phyloP scores from a whole-genome alignment of 495 filamentous ascomycete genomes.

The Aspergillus homomorphus region DNA sequence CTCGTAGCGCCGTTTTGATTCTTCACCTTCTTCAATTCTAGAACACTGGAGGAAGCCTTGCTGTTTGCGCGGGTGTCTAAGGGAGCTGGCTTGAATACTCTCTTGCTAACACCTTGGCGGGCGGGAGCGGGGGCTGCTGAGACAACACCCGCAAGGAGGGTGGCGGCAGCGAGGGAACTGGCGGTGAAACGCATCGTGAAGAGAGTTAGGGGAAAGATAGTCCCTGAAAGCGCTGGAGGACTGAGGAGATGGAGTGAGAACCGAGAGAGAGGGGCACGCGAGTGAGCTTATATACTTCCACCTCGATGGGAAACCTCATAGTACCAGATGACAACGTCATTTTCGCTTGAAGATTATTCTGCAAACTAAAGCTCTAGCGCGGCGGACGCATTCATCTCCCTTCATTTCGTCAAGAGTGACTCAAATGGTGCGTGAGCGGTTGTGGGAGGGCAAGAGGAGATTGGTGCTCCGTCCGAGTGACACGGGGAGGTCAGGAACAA shows the following conservation, averaged over 20 bases:
- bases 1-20: background rate
- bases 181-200: background rate
- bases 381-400: background rate
- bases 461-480: background rate
- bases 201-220: background rate
- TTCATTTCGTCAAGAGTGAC: background rate
- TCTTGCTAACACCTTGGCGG: background rate
- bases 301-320: background rate
- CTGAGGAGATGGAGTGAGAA: background rate
- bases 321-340: background rate
- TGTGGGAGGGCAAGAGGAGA: background rate
- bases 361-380: background rate
- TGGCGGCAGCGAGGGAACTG: background rate
- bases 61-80: background rate
- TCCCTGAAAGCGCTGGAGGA: background rate
- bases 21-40: background rate
- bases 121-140: background rate
- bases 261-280: background rate
- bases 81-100: background rate
- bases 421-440: background rate
- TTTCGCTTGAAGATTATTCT: background rate
- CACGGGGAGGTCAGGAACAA: background rate
- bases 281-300: background rate
- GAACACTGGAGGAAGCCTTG: background rate
- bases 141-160: slow-evolving; percentile 1